Percentiles rank a stretch among this genome's conserved stretches.
phyloP scores from a whole-genome alignment of 1,139 yeast species.

The Suhomyces coccinellae region DNA sequence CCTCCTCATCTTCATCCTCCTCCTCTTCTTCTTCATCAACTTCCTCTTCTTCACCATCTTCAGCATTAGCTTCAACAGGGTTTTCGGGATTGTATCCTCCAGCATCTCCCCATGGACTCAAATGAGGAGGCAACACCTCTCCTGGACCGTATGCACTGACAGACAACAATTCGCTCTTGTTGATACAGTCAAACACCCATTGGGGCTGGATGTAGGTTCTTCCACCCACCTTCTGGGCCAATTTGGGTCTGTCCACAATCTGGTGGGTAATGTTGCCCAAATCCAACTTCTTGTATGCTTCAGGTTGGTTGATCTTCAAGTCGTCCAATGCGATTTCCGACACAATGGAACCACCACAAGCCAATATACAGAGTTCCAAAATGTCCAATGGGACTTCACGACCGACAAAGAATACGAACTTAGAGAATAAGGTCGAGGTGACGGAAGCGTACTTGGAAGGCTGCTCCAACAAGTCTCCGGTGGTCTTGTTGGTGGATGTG shows the following conservation, averaged over 20 bases:
- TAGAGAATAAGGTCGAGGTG: slow-evolving; percentile 63
- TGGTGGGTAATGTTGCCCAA: slow-evolving; percentile 83
- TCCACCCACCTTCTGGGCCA: slow-evolving; percentile 77
- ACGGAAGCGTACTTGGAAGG: slow-evolving; percentile 67
- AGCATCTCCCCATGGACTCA: slow-evolving; percentile 98
- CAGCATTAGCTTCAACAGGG: slow-evolving; percentile 32
- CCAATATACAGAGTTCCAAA: slow-evolving; percentile 80
- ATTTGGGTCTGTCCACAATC: slow-evolving; percentile 87
- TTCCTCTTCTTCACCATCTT: slow-evolving; percentile 44
- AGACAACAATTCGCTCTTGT: slow-evolving; percentile 70
- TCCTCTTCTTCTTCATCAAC: slow-evolving; percentile 55
- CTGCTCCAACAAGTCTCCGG: slow-evolving; percentile 79
- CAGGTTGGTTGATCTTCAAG: slow-evolving; percentile 45
- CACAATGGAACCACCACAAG: slow-evolving; percentile 84
- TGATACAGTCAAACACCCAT: slow-evolving; percentile 93
- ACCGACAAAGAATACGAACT: slow-evolving; percentile 82
- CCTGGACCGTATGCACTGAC: slow-evolving; percentile 90
- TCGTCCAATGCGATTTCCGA: slow-evolving; percentile 90
- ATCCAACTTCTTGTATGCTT: slow-evolving; percentile 50
- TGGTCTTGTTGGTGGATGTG: slow-evolving; percentile 56
- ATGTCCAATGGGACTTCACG: slow-evolving; percentile 95
- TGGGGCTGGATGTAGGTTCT: slow-evolving; percentile 96
- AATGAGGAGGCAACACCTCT: slow-evolving; percentile 91
- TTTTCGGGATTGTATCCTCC: slow-evolving; percentile 86
- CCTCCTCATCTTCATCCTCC: slow-evolving; percentile 51